Percentiles rank a stretch among this genome's conserved stretches.
Evolutionary conservation across 352 stramenopile genomes (phyloP).

Genomic region (Phytophthora europaea): DNA sequence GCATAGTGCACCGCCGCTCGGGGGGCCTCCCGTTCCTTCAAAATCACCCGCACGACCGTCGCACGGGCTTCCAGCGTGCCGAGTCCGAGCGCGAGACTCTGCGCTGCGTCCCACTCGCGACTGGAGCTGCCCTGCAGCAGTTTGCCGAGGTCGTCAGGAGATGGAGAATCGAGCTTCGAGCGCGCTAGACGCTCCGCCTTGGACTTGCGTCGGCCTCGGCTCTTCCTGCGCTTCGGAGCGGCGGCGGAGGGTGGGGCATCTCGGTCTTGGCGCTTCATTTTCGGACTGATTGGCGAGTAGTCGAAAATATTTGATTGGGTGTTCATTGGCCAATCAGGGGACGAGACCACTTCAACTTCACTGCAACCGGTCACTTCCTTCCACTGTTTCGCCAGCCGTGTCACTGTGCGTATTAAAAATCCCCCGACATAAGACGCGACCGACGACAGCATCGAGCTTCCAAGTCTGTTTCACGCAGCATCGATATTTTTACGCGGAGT

Average conservation of each 20-base stretch:
- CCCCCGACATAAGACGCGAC: constrained; percentile 3
- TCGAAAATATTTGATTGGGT: constrained; percentile 20
- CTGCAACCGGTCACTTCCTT: neutral
- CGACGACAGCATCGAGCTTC: neutral
- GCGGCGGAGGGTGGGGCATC: neutral
- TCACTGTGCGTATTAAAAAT: neutral
- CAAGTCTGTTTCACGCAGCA: constrained; percentile 9
- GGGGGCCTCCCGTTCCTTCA: constrained; percentile 47
- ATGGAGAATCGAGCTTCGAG: neutral
- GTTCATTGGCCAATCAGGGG: neutral
- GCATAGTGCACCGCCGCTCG: constrained; percentile 77
- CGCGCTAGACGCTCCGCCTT: constrained; percentile 63
- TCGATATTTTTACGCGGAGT: constrained; percentile 35
- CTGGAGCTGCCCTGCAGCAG: constrained; percentile 49
- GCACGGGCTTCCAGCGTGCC: constrained; percentile 43
- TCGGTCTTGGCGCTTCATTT: constrained; percentile 26
- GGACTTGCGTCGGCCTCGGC: constrained; percentile 53
- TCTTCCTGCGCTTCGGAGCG: constrained; percentile 35
- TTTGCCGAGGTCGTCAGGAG: constrained; percentile 27
- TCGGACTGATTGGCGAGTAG: constrained; percentile 9
- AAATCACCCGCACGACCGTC: constrained; percentile 50
- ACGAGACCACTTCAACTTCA: constrained; percentile 22
- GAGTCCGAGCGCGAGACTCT: constrained; percentile 60
- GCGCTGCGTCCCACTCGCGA: constrained; percentile 68
- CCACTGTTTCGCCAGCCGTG: neutral